Conservation (phyloP, 768 basidiomycete species). For the Pleurotus eryngii region DNA sequence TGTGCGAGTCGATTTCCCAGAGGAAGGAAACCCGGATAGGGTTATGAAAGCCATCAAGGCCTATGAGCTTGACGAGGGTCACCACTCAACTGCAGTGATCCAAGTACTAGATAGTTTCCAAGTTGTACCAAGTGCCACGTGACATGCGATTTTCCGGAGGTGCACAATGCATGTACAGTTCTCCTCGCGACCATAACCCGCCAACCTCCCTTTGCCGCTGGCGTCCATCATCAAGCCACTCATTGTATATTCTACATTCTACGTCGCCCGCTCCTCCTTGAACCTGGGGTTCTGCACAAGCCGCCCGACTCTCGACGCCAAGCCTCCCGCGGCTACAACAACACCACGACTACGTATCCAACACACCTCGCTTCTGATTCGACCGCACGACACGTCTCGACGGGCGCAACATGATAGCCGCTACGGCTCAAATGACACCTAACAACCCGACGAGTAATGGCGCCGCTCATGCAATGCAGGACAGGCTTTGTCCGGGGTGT, state of each 20-base stretch:
- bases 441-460: background rate
- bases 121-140: conserved; percentile 2
- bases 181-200: conserved; percentile 4
- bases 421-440: background rate
- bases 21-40: conserved; percentile 81
- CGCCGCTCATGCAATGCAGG: conserved; percentile 30
- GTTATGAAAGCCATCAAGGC: conserved; percentile 85
- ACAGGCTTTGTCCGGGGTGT: conserved; percentile 79
- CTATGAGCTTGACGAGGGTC: too few species aligned
- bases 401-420: background rate
- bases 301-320: background rate
- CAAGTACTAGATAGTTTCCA: too few species aligned
- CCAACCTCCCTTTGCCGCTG: background rate
- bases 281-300: conserved; percentile 3
- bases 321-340: background rate
- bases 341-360: background rate
- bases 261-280: background rate
- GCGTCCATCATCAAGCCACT: background rate
- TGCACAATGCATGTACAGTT: conserved; percentile 1
- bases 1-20: conserved; percentile 81
- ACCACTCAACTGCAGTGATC: too few species aligned
- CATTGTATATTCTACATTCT: background rate
- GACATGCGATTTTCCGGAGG: conserved; percentile 6
- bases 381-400: too few species aligned
- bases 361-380: too few species aligned